These are phyloP conservation scores for Ogataea ramenticola DNA, from an alignment of 805 yeast genomes.

Conservation along the genomic window DNA sequence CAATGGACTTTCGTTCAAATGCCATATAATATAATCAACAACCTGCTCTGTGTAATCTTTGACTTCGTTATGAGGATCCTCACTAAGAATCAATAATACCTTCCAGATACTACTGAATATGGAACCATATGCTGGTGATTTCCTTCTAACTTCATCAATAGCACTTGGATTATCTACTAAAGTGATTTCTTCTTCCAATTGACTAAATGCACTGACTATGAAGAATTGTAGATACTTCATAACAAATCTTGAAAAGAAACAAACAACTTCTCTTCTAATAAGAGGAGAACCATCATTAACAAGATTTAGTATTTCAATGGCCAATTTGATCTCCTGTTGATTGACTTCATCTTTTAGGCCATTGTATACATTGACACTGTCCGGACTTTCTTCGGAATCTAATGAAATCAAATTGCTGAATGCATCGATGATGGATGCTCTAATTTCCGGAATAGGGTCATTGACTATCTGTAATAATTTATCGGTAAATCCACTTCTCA, in stretches of 20 bases:
- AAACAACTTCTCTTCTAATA: constrained; percentile 78
- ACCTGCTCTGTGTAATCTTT: constrained; percentile 63
- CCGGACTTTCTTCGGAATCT: constrained; percentile 36
- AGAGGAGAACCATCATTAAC: constrained; percentile 85
- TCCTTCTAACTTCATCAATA: constrained; percentile 57
- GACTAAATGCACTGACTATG: constrained; percentile 79
- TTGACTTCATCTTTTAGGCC: constrained; percentile 35
- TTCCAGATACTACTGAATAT: constrained; percentile 85
- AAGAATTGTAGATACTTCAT: constrained; percentile 65
- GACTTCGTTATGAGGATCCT: constrained; percentile 85
- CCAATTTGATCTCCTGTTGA: constrained; percentile 63
- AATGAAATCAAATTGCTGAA: constrained; percentile 51
- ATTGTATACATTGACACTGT: constrained; percentile 11
- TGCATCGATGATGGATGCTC: constrained; percentile 76
- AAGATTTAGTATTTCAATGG: constrained; percentile 57
- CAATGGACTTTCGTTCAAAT: constrained; percentile 58
- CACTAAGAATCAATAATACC: constrained; percentile 66
- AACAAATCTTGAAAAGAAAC: constrained; percentile 70
- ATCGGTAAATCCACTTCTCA: constrained; percentile 55
- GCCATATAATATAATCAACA: constrained; percentile 63
- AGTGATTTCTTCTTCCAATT: constrained; percentile 72
- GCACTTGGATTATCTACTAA: constrained; percentile 53
- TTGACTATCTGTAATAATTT: constrained; percentile 50
- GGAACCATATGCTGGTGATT: constrained; percentile 80
- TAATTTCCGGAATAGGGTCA: constrained; percentile 93